These are phyloP conservation scores for Davidsoniella virescens DNA, from an alignment of 2,329 filamentous ascomycete genomes.

Conservation along the genomic window DNA sequence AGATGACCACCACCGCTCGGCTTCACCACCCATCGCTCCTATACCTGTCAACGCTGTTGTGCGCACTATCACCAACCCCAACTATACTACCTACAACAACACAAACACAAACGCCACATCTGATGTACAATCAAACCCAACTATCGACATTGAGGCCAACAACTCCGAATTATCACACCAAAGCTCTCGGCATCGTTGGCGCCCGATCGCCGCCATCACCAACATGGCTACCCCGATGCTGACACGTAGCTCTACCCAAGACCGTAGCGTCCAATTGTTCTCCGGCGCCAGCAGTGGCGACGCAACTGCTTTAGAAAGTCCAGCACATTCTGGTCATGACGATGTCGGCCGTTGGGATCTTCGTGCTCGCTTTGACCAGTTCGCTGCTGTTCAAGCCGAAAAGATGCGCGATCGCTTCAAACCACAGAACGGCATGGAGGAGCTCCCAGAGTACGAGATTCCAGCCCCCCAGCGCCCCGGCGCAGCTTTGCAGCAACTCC, in stretches of 20 bases:
- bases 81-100: neutral
- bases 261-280: neutral
- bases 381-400: slow-evolving; percentile 44
- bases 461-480: slow-evolving; percentile 44
- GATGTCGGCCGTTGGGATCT: slow-evolving; percentile 35
- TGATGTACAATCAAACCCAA: neutral
- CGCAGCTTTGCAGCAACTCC: slow-evolving; percentile 36
- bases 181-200: neutral
- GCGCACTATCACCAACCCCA: neutral
- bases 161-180: neutral
- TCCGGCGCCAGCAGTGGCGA: neutral
- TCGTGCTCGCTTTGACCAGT: slow-evolving; percentile 40
- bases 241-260: slow-evolving; percentile 18
- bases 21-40: neutral
- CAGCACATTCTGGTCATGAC: slow-evolving; percentile 11
- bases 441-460: slow-evolving; percentile 42
- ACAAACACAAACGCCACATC: neutral
- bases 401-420: slow-evolving; percentile 39
- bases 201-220: slow-evolving; percentile 18
- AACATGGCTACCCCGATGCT: slow-evolving; percentile 17
- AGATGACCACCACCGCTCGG: neutral
- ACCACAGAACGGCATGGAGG: slow-evolving; percentile 36
- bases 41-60: neutral
- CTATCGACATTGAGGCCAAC: slow-evolving; percentile 12
- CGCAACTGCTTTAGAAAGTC: neutral